Base-by-base conservation (phyloP, 495 filamentous ascomycete species). In the Aspergillus heteromorphus region DNA sequence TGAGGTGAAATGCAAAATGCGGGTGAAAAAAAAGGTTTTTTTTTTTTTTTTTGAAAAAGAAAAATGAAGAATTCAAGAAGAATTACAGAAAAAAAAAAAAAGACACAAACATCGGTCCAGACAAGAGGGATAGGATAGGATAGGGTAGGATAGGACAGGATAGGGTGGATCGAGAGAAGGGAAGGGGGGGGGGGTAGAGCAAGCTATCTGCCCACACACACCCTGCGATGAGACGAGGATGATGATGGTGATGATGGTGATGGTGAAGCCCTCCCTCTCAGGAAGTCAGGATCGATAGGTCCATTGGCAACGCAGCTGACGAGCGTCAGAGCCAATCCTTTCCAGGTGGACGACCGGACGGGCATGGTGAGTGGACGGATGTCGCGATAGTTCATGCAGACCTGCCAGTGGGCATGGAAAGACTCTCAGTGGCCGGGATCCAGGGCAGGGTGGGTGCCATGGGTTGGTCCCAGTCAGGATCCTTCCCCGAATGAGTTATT, bases 281-380 rank as follows among this genome's bases (percentile, higher is more conserved):
- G 43, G 43, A 60, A 47, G 30, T 48, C 40, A 19, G 50, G 40
- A 56, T 63, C 50, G 60, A 63, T 53, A 59, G 60, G 54, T 63
- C 60, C 16, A 54, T 59, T 55, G 54, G 18, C 31, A 52, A 57
- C 47, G 19, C 29, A 57, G 56, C 60, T 51, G 48, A 50, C 51
- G 43, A 56, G 34, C 40, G 49, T 45, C 54, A 19, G 52, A 54
- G 9, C 40, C 45, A 42, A 53, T 50, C 45, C 47, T 40, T 40
- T 48, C 49, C 29, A 27, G 23, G 4, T 27, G 23, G 7, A 27
- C 47, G 27, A 4, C 23, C 36, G n/a, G 29, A n/a, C 21, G 17
- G 18, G 40, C 25, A 40, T 27, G 18, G 51, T 20, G 31, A 45
- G 19, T 45, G 11, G 19, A 23, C 41, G 19, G 4, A 23, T 6